Conservation (phyloP, 805 yeast genomes). For the Cyberlindnera petersonii region DNA sequence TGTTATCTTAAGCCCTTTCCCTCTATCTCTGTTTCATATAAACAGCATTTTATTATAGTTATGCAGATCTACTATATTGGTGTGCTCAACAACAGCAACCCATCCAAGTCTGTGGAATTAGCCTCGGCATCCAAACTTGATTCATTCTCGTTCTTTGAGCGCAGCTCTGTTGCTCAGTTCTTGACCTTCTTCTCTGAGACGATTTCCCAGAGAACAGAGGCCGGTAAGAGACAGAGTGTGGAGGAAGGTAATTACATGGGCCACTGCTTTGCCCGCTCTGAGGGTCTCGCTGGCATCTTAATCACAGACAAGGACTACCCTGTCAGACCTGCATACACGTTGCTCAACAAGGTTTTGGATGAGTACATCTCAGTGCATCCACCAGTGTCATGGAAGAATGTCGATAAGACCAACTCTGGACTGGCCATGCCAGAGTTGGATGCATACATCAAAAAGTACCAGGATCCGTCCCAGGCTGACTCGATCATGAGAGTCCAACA, state of each 20-base stretch:
- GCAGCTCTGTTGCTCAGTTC: conserved; percentile 79
- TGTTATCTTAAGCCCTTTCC: no score
- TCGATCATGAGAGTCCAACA: conserved; percentile 96
- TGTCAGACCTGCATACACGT: conserved; percentile 91
- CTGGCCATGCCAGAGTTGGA: conserved; percentile 60
- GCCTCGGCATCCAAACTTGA: conserved; percentile 77
- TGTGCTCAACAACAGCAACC: conserved; percentile 58
- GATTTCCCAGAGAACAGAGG: conserved; percentile 78
- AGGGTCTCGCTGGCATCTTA: conserved; percentile 87
- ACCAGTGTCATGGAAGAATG: conserved; percentile 58
- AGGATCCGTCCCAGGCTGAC: conserved; percentile 96
- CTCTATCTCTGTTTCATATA: no score
- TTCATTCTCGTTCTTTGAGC: conserved; percentile 86
- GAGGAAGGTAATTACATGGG: conserved; percentile 87
- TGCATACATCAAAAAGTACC: conserved; percentile 74
- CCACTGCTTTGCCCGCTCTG: conserved; percentile 85
- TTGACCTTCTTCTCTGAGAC: conserved; percentile 93
- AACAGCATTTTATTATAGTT: background rate
- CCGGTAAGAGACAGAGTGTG: conserved; percentile 91
- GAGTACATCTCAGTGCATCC: conserved; percentile 87
- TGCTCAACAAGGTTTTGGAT: conserved; percentile 85
- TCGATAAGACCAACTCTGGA: conserved; percentile 41
- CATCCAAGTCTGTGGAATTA: conserved; percentile 68
- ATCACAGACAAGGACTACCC: conserved; percentile 96
- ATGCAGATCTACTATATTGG: conserved; percentile 95